phyloP scores from a whole-genome alignment of 192 early-diverging fungal species.

The Rhizoclosmatium globosum region DNA sequence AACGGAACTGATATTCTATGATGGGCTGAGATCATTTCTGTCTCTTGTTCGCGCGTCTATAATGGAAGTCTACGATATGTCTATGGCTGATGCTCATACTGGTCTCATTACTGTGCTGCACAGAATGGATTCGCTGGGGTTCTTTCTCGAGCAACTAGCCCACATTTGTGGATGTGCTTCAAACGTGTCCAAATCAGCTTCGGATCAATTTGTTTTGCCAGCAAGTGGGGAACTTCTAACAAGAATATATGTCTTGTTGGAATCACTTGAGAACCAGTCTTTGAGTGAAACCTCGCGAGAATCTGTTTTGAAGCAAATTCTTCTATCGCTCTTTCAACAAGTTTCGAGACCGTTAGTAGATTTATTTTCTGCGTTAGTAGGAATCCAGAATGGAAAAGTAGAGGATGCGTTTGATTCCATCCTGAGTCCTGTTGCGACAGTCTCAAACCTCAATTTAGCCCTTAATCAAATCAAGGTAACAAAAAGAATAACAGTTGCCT shows the following conservation, averaged over 20 bases:
- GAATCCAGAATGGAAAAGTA: background rate
- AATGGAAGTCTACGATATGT: background rate
- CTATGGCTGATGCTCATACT: background rate
- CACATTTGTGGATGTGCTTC: slow-evolving; percentile 3
- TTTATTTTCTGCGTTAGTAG: background rate
- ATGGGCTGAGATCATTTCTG: background rate
- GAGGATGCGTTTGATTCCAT: background rate
- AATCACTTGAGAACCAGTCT: background rate
- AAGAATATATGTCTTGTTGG: background rate
- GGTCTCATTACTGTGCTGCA: background rate
- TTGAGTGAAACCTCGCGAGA: background rate
- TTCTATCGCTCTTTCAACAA: background rate
- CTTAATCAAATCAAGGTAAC: slow-evolving; percentile 3
- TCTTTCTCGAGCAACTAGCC: background rate
- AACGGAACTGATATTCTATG: slow-evolving; percentile 15
- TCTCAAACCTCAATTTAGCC: background rate
- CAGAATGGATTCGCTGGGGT: background rate
- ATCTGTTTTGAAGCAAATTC: slow-evolving; percentile 2
- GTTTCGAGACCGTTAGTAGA: background rate
- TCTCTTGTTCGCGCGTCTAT: slow-evolving; percentile 9
- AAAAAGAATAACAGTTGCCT: background rate
- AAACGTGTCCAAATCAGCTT: background rate
- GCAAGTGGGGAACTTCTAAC: background rate
- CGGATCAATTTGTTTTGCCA: background rate
- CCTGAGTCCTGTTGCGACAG: background rate